A percentile compares a stretch with the other conserved stretches of the same genome.
Conservation (phyloP, 257 asterid species). For the Echium plantagineum region DNA sequence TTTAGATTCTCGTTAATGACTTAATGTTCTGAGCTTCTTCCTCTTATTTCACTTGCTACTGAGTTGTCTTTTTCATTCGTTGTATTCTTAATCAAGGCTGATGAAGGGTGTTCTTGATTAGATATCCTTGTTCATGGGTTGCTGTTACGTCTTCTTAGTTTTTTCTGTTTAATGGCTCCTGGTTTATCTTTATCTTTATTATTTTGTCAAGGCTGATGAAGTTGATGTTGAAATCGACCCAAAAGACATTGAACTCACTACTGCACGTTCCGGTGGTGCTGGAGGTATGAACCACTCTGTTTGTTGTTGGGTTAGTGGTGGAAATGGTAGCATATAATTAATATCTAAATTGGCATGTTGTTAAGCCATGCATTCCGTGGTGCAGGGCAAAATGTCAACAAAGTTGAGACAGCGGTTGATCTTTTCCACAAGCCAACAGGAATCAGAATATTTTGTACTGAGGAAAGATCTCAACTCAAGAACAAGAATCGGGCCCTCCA, state of each 20-base stretch:
- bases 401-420: constrained; percentile 99
- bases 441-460: constrained; percentile 94
- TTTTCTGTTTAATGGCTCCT: neutral
- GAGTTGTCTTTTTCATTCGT: no score
- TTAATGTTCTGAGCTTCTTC: neutral
- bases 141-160: neutral
- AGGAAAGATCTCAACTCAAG: constrained; percentile 82
- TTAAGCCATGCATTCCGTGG: constrained; percentile 8
- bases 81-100: no score
- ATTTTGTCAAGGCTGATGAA: constrained; percentile 75
- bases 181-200: constrained; percentile 1
- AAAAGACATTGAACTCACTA: constrained; percentile 92
- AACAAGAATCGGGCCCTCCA: constrained; percentile 88
- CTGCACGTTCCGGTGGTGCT: constrained; percentile 98
- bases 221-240: constrained; percentile 97
- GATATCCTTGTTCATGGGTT: neutral
- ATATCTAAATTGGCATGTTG: constrained; percentile 1
- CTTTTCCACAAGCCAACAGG: constrained; percentile 97
- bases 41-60: neutral
- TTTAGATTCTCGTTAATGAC: neutral
- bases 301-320: neutral
- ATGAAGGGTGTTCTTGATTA: neutral
- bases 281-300: constrained; percentile 55
- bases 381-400: constrained; percentile 98
- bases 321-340: neutral